A percentile compares a stretch with the other conserved stretches of the same genome.
These are phyloP conservation scores for Spinellus fusiger DNA, from an alignment of 192 early-diverging fungal genomes.

Conservation along the genomic window DNA sequence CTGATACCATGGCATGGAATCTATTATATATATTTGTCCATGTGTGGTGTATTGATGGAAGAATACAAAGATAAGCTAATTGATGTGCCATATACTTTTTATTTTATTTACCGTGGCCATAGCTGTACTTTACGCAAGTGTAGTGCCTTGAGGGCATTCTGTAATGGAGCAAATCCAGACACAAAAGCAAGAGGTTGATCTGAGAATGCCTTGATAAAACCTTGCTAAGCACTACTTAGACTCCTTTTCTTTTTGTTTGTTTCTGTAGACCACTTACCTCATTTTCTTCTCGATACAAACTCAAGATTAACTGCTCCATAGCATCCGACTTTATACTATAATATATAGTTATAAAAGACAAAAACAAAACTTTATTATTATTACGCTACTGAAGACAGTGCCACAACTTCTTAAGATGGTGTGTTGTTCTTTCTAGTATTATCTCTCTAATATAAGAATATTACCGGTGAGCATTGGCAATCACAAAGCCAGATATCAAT, in stretches of 20 bases:
- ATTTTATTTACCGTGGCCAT: slow-evolving; percentile 75
- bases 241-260: neutral
- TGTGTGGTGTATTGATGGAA: too few species aligned
- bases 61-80: too few species aligned
- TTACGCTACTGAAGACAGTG: neutral
- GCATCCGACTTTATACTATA: slow-evolving; percentile 67
- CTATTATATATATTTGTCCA: neutral
- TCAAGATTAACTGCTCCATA: slow-evolving; percentile 85
- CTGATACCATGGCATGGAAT: slow-evolving; percentile 38
- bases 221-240: slow-evolving; percentile 29
- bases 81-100: too few species aligned
- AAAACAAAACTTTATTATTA: neutral
- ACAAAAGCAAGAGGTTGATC: slow-evolving; percentile 80
- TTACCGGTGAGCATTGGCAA: slow-evolving; percentile 81
- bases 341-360: neutral
- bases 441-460: neutral
- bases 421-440: neutral
- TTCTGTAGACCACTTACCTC: slow-evolving; percentile 29
- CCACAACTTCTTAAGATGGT: too few species aligned
- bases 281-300: slow-evolving; percentile 76
- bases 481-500: slow-evolving; percentile 76
- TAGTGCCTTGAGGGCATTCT: slow-evolving; percentile 78
- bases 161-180: slow-evolving; percentile 79
- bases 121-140: slow-evolving; percentile 76
- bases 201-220: slow-evolving; percentile 93